These are phyloP conservation scores for Trichoderma citrinoviride DNA, from an alignment of 2,329 filamentous ascomycete genomes.

Conservation along the genomic window DNA sequence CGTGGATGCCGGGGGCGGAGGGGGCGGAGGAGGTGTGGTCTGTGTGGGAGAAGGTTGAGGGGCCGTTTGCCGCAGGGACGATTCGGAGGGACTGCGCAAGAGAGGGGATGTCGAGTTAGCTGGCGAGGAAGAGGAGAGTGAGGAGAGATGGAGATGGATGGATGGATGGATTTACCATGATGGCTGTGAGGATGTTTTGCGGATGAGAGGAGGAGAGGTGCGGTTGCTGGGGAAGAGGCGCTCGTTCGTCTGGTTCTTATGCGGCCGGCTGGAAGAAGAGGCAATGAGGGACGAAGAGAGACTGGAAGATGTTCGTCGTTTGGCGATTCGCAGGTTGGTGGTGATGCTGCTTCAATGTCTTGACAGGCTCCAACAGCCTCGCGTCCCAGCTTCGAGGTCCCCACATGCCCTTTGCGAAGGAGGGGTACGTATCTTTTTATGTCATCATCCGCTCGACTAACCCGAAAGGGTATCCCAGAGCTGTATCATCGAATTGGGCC, in stretches of 20 bases:
- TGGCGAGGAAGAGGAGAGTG: slow-evolving; percentile 6
- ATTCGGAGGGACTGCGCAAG: slow-evolving; percentile 79
- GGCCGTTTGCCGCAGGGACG: slow-evolving; percentile 67
- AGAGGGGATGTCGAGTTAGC: slow-evolving; percentile 26
- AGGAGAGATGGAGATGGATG: slow-evolving; percentile 9
- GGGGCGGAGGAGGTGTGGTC: slow-evolving; percentile 68
- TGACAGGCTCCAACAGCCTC: slow-evolving; percentile 32
- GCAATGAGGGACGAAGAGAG: neutral
- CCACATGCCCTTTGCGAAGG: neutral
- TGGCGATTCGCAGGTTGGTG: neutral
- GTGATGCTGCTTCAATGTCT: neutral
- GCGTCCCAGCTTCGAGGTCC: slow-evolving; percentile 23
- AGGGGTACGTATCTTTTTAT: slow-evolving; percentile 26
- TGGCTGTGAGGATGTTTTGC: slow-evolving; percentile 29
- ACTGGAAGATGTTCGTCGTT: neutral
- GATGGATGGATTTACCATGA: slow-evolving; percentile 46
- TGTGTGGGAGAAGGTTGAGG: slow-evolving; percentile 60
- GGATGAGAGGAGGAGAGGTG: neutral
- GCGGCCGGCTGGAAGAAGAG: neutral
- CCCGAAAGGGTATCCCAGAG: neutral
- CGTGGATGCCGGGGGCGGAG: slow-evolving; percentile 88
- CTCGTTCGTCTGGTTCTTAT: neutral
- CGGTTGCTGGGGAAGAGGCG: neutral
- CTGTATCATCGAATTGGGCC: slow-evolving; percentile 5
- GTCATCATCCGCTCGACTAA: neutral